Evolutionary conservation across 2,329 filamentous ascomycete genomes (phyloP), one percentile per base, ranked within the genome.

Genomic region (Lecanicillium sp.): DNA sequence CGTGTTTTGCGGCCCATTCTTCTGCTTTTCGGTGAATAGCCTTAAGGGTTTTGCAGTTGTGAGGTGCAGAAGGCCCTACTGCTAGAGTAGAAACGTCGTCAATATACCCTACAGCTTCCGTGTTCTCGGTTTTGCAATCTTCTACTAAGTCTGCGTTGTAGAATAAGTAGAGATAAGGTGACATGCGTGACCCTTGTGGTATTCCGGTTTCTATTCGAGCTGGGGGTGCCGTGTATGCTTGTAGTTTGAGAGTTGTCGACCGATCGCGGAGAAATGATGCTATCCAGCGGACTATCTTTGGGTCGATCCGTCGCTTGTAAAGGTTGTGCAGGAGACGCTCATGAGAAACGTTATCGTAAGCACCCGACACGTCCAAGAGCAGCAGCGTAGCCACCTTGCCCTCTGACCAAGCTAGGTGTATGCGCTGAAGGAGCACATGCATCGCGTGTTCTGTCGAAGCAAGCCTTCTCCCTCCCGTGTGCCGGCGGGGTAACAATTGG

Each of bases 91-190:
- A 45, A 4, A 35, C 22, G 29, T 27, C 22, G 27, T 41, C 38
- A 30, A 46, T 49, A 20, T 40, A 47, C 5, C 41, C 37, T 3
- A 41, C 39, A 14, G 40, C 44, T 32, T 35, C 39, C 15, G 34
- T 47, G 14, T 40, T 39, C 28, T 36, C 13, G 5, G 29, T 31
- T 33, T 45, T 47, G 22, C 33, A 42, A 9, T 14, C 32, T 29
- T 54, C 46, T 8, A 55, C 39, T 0, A 56, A 42, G 30, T 53
- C 46, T 18, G 46, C 44, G 20, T 55, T 54, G 22, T 52, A 57
- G 38, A 56, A 44, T 10, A 55, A 44, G 37, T 48, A 56, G 18
- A 53, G 48, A 17, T 56, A 52, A 5, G 46, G 52, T 2, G 46
- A 54, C 1, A 53, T n/a, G n/a, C n/a, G 46, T 1, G 46, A 55